These are phyloP conservation scores for Microcyclospora tardicrescens DNA, from an alignment of 2,329 filamentous ascomycete genomes.

Conservation along the genomic window DNA sequence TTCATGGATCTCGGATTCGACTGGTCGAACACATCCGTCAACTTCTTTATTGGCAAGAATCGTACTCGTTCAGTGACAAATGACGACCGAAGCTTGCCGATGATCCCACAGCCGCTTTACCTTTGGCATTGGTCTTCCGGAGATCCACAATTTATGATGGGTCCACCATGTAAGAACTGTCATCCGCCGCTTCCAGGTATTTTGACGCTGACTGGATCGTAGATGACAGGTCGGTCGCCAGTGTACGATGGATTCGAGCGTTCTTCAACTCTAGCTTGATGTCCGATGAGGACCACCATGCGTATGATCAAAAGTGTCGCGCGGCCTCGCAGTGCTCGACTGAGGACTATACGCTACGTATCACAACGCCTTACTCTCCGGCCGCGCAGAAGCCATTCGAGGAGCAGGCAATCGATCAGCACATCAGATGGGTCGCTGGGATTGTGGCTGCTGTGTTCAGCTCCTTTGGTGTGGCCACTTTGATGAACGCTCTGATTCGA, in stretches of 20 bases:
- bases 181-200: no score
- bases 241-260: constrained; percentile 30
- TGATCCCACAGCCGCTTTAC: constrained; percentile 27
- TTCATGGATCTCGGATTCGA: constrained; percentile 33
- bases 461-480: constrained; percentile 13
- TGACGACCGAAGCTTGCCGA: constrained; percentile 25
- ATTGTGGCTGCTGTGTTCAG: constrained; percentile 17
- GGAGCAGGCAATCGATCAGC: constrained; percentile 3
- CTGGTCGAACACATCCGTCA: constrained; percentile 30
- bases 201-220: no score
- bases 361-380: constrained; percentile 10
- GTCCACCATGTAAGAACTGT: constrained; percentile 23
- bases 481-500: constrained; percentile 17
- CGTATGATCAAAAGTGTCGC: constrained; percentile 5
- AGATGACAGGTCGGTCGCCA: constrained; percentile 21
- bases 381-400: constrained; percentile 10
- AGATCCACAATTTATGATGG: constrained; percentile 30
- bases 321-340: constrained; percentile 1
- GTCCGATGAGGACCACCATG: constrained; percentile 12
- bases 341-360: constrained; percentile 6
- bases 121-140: constrained; percentile 35
- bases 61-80: constrained; percentile 20
- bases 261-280: constrained; percentile 36
- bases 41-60: constrained; percentile 29
- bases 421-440: constrained; percentile 13